phyloP scores from a whole-genome alignment of 140 eudicot genomes.

The Senecio squalidus region DNA sequence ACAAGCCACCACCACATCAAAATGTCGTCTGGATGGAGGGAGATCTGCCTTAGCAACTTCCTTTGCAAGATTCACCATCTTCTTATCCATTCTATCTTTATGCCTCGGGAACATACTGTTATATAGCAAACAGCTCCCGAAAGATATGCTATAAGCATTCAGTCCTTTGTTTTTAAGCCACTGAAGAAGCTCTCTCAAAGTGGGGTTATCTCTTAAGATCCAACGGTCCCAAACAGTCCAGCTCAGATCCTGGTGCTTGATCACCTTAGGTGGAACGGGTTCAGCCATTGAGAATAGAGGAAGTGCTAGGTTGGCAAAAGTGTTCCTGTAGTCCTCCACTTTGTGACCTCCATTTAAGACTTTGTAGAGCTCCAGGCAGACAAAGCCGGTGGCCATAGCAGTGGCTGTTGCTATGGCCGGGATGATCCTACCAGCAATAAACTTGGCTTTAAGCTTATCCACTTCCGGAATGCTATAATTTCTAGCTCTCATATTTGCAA shows the following conservation, averaged over 20 bases:
- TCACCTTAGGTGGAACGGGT: constrained; percentile 82
- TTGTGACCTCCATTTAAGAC: constrained; percentile 66
- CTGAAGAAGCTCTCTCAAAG: constrained; percentile 57
- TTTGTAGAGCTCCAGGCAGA: constrained; percentile 82
- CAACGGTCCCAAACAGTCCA: constrained; percentile 95
- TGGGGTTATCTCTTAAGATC: constrained; percentile 62
- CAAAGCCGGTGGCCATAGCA: constrained; percentile 88
- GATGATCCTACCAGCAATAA: constrained; percentile 85
- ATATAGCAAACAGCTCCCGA: constrained; percentile 68
- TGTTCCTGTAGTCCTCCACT: constrained; percentile 78
- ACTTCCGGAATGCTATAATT: constrained; percentile 89
- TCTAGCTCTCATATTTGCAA: constrained; percentile 90
- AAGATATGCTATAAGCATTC: constrained; percentile 68
- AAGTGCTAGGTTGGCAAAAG: constrained; percentile 82
- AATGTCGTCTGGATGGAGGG: constrained; percentile 54
- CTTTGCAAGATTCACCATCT: constrained; percentile 67
- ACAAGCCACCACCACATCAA: constrained; percentile 74
- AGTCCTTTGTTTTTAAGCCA: constrained; percentile 71
- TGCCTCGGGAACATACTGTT: constrained; percentile 76
- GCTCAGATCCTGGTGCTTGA: constrained; percentile 69
- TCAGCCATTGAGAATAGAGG: constrained; percentile 88
- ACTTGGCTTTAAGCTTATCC: constrained; percentile 82
- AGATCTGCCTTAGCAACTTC: constrained; percentile 67
- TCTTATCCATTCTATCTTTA: constrained; percentile 59
- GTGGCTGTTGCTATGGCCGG: constrained; percentile 94